Percentiles rank a stretch among this genome's conserved stretches.
Evolutionary conservation across 345 rosid species (phyloP).

Genomic region (Euphorbia pulcherrima): DNA sequence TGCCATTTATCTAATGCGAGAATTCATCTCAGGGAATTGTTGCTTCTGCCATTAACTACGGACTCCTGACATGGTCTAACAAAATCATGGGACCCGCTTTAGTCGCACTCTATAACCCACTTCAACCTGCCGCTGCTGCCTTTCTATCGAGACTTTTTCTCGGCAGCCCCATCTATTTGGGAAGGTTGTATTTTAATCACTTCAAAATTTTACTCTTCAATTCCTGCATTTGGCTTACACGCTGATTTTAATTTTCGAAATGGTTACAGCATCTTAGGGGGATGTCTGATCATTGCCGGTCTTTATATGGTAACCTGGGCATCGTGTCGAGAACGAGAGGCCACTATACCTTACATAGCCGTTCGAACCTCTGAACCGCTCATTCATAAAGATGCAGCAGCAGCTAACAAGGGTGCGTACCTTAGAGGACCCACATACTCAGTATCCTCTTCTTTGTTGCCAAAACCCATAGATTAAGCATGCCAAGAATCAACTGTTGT

Average conservation of each 20-base stretch:
- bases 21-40: constrained; percentile 57
- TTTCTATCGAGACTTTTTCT: constrained; percentile 81
- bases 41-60: constrained; percentile 89
- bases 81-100: constrained; percentile 91
- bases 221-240: constrained; percentile 3
- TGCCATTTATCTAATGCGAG: neutral
- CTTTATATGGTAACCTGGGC: constrained; percentile 93
- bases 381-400: constrained; percentile 42
- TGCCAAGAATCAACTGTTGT: neutral
- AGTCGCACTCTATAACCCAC: constrained; percentile 95
- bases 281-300: constrained; percentile 68
- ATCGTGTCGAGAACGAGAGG: constrained; percentile 53
- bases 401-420: constrained; percentile 37
- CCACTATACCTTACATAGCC: constrained; percentile 30
- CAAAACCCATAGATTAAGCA: constrained; percentile 18
- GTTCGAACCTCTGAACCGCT: constrained; percentile 48
- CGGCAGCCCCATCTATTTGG: constrained; percentile 85
- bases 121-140: constrained; percentile 90
- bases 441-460: constrained; percentile 18
- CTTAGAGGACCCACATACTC: constrained; percentile 35
- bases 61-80: constrained; percentile 94
- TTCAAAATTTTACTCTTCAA: neutral
- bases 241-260: constrained; percentile 11
- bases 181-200: constrained; percentile 52
- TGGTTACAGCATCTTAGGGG: constrained; percentile 62